These are phyloP conservation scores for Infundibulicybe gibba DNA, from an alignment of 768 basidiomycete species.

Conservation along the genomic window DNA sequence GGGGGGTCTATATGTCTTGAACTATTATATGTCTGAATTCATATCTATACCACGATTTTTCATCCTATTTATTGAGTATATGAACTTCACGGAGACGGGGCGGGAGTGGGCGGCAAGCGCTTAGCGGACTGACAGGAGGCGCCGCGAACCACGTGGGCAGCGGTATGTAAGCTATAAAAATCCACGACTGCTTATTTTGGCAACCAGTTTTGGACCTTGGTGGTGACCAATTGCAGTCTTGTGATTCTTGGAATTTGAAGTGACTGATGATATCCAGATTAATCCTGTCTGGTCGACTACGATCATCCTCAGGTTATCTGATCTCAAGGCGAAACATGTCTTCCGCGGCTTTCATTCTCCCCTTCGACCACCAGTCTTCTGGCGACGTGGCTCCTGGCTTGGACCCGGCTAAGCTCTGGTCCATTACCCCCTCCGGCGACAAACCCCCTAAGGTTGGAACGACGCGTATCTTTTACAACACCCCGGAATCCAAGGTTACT, in stretches of 20 bases:
- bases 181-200: too few species aligned
- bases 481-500: constrained; percentile 42
- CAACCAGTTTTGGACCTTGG: too few species aligned
- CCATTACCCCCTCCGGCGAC: constrained; percentile 39
- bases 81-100: too few species aligned
- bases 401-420: constrained; percentile 51
- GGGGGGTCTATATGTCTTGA: too few species aligned
- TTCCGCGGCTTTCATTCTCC: constrained; percentile 51
- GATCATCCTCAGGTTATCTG: constrained; percentile 15
- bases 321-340: constrained; percentile 39
- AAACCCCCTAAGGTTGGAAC: constrained; percentile 60
- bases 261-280: too few species aligned
- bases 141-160: too few species aligned
- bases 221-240: background rate
- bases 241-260: background rate
- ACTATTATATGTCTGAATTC: too few species aligned
- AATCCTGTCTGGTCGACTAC: constrained; percentile 4
- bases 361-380: constrained; percentile 45
- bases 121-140: too few species aligned
- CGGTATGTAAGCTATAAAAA: too few species aligned
- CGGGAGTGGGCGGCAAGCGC: too few species aligned
- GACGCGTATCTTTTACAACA: constrained; percentile 61
- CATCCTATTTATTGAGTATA: too few species aligned
- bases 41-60: too few species aligned
- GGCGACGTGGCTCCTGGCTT: constrained; percentile 28